Evolutionary conservation across 441 rosid genomes (phyloP), one percentile per base, ranked within the genome.

Genomic region (Adansonia madagascariensis): DNA sequence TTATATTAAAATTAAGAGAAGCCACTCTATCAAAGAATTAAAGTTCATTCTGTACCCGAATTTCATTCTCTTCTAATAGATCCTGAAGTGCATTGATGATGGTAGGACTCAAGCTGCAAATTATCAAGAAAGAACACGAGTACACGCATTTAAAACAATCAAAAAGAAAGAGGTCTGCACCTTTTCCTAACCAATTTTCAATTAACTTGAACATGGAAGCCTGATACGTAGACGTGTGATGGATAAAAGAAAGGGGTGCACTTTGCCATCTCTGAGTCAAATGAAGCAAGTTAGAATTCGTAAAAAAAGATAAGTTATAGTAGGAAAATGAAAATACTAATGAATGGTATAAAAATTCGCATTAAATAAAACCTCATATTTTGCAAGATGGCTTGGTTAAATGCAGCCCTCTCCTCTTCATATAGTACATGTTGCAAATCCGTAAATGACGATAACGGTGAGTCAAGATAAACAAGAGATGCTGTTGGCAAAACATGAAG

Each of bases 131-230:
- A 64, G 70, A 81, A 70, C 35, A 56, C 47, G 15, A 80, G 70
- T 53, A 61, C 77, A 67, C 2, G 44, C 47, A 81, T 64, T n/a
- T 15, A 22, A 44, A 44, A 75, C 47, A 79, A 71, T 35, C 15
- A 24, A 24, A 24, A 0, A 24, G 18, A 64, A 55, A 78, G 71
- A 64, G 39, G 24, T 9, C 22, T 80, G 69, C 47, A 76, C 10
- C 8, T 73, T 77, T 67, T 73, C 77, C 97, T 79, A 70, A 95
- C 98, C 99, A 94, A 79, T 94, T 90, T 76, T 95, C 99, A 8
- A 95, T 95, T 78, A 95, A 83, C 82, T 94, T 95, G 95, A 97
- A 95, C 88, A 94, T 82, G 64, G 99, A 91, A 78, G 99, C 95
- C 83, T 94, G 97, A 85, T 95, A 95, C 8, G 98, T 95, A 1